These are phyloP conservation scores for Coniosporium apollinis DNA, from an alignment of 495 filamentous ascomycete species.

Conservation along the genomic window DNA sequence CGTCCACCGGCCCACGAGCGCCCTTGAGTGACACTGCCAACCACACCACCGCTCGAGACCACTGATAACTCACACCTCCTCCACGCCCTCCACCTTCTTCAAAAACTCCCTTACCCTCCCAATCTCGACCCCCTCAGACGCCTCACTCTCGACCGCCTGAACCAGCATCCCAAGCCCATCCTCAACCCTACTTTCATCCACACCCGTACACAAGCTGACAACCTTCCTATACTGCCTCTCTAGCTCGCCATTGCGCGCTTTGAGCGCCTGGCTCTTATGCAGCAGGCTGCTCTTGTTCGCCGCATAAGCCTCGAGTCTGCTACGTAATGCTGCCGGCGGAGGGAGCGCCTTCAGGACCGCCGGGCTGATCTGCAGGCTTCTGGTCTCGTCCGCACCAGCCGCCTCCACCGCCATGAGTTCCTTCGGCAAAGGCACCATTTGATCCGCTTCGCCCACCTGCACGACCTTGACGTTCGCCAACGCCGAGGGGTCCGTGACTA, in stretches of 20 bases:
- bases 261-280: constrained; percentile 31
- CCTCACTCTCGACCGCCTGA: constrained; percentile 58
- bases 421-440: no score
- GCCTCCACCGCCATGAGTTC: no score
- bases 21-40: no score
- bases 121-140: constrained; percentile 31
- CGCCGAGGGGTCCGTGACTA: no score
- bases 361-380: constrained; percentile 1
- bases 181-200: constrained; percentile 47
- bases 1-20: no score
- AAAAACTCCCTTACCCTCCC: constrained; percentile 55
- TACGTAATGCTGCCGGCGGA: constrained; percentile 15
- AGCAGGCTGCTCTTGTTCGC: constrained; percentile 29
- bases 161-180: constrained; percentile 42
- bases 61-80: no score
- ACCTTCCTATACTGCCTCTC: constrained; percentile 55
- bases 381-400: constrained; percentile 12
- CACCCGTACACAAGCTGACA: constrained; percentile 49
- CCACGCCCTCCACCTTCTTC: constrained; percentile 42
- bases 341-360: constrained; percentile 18
- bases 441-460: no score
- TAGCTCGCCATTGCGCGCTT: constrained; percentile 44
- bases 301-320: constrained; percentile 30
- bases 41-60: no score
- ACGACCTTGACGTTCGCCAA: no score